phyloP scores from a whole-genome alignment of 208 protist species.

The Leishmania lainsoni region DNA sequence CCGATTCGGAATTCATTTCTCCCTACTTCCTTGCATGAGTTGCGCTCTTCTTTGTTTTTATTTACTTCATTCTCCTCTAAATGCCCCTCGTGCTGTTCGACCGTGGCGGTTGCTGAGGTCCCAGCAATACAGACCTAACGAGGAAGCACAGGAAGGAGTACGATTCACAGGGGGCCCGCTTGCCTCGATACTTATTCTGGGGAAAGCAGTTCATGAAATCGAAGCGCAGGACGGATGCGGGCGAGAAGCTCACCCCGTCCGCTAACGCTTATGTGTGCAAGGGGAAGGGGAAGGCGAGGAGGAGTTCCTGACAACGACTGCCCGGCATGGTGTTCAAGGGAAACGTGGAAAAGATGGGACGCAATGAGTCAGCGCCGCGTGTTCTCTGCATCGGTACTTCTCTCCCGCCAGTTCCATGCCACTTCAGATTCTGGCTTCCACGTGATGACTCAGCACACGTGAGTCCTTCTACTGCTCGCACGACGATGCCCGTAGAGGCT shows the following conservation, averaged over 20 bases:
- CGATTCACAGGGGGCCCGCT: background rate
- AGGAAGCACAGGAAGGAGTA: background rate
- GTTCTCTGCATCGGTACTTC: background rate
- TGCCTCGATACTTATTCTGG: background rate
- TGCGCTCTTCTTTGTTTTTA: background rate
- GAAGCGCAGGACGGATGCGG: background rate
- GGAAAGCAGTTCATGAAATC: background rate
- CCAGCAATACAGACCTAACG: background rate
- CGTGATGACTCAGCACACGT: background rate
- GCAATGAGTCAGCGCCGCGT: background rate
- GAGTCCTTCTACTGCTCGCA: background rate
- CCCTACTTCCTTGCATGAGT: background rate
- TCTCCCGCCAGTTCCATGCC: background rate
- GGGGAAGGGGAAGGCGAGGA: background rate
- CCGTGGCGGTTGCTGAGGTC: background rate
- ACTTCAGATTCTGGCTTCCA: background rate
- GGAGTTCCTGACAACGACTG: background rate
- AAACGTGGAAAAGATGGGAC: background rate
- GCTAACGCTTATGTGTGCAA: background rate
- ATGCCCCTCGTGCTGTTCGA: too few species aligned
- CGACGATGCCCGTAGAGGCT: background rate
- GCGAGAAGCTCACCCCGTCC: background rate
- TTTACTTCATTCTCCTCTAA: background rate
- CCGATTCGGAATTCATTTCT: background rate
- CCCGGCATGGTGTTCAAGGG: background rate